These are phyloP conservation scores for Cajanus cajan DNA, from an alignment of 306 rosid species.

Conservation along the genomic window DNA sequence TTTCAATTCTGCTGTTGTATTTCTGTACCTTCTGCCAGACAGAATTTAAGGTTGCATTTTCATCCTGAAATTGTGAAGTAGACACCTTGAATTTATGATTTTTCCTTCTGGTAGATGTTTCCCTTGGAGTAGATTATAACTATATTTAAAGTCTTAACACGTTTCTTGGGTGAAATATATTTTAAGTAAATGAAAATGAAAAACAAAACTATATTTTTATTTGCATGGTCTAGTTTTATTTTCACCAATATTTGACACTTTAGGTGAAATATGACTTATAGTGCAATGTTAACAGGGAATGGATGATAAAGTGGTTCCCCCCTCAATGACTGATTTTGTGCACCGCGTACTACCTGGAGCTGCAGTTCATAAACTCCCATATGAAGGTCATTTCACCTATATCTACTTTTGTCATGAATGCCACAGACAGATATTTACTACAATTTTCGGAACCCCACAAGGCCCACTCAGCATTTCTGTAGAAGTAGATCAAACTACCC, in stretches of 20 bases:
- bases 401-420: constrained; percentile 91
- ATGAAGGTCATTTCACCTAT: constrained; percentile 95
- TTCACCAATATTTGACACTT: not conserved
- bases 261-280: not conserved
- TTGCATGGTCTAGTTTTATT: constrained; percentile 16
- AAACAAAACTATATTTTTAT: not conserved
- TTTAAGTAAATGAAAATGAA: not conserved
- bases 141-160: not conserved
- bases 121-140: not conserved
- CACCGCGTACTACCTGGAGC: constrained; percentile 90
- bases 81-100: not conserved
- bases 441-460: constrained; percentile 93
- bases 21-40: not conserved
- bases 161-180: not conserved
- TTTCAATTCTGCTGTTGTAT: not conserved
- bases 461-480: constrained; percentile 57
- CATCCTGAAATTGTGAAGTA: not conserved
- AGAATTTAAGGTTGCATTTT: constrained; percentile 11
- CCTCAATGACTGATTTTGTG: constrained; percentile 93
- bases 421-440: constrained; percentile 93
- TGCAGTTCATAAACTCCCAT: constrained; percentile 95
- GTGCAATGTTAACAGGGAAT: constrained; percentile 76
- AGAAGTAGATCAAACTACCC: constrained; percentile 34
- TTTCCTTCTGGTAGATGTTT: not conserved
- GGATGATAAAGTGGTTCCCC: constrained; percentile 93